These are phyloP conservation scores for Candida corydali DNA, from an alignment of 805 yeast species.

Conservation along the genomic window DNA sequence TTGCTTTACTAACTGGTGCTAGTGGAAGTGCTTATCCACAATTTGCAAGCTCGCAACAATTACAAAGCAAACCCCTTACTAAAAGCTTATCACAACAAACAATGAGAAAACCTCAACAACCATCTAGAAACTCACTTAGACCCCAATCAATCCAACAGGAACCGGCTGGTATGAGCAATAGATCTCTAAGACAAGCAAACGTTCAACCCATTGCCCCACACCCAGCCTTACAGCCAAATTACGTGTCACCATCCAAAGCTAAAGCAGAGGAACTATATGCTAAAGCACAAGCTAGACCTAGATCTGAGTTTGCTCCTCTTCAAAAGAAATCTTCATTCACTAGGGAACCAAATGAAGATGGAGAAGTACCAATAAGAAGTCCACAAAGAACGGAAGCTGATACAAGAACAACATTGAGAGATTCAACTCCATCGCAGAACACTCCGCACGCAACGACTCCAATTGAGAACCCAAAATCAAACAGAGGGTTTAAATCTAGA, in stretches of 20 bases:
- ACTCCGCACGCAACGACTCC: not conserved
- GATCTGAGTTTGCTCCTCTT: constrained; percentile 35
- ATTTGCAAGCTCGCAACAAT: constrained; percentile 9
- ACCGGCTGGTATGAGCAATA: constrained; percentile 22
- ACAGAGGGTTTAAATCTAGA: constrained; percentile 45
- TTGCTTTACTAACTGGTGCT: constrained; percentile 2
- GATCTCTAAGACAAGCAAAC: constrained; percentile 23
- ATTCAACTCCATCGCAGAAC: constrained; percentile 1
- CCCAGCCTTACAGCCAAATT: constrained; percentile 35
- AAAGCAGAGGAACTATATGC: constrained; percentile 54
- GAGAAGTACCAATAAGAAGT: constrained; percentile 3
- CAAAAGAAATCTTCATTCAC: constrained; percentile 55
- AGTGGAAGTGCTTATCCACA: constrained; percentile 10
- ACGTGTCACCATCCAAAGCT: constrained; percentile 35
- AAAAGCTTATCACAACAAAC: constrained; percentile 22
- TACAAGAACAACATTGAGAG: constrained; percentile 11
- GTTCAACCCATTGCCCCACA: constrained; percentile 36
- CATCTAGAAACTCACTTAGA: constrained; percentile 27
- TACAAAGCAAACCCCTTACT: constrained; percentile 4
- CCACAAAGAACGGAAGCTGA: not conserved
- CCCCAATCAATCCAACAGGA: constrained; percentile 25
- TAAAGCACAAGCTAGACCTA: constrained; percentile 43
- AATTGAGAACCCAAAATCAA: not conserved
- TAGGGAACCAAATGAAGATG: constrained; percentile 24
- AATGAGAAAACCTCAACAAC: constrained; percentile 19